These are phyloP conservation scores for Yamadazyma sp. DNA, from an alignment of 1,139 yeast genomes.

Conservation along the genomic window DNA sequence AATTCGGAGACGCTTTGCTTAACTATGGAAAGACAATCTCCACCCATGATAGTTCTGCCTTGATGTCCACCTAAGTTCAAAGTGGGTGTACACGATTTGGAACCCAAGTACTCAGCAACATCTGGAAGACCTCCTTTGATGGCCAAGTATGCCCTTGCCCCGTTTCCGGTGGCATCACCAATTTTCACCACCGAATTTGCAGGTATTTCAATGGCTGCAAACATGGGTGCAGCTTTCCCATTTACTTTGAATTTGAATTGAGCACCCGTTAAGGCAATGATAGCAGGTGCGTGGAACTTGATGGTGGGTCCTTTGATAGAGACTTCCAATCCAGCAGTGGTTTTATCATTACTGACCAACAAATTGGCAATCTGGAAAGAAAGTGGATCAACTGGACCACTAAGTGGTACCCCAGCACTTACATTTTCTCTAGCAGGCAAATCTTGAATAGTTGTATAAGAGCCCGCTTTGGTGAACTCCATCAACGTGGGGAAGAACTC, in stretches of 20 bases:
- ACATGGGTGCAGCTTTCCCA: constrained; percentile 25
- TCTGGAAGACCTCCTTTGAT: constrained; percentile 35
- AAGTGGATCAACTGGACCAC: constrained; percentile 34
- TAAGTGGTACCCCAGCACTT: constrained; percentile 30
- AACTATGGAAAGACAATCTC: constrained; percentile 28
- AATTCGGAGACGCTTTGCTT: constrained; percentile 9
- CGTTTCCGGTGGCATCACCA: constrained; percentile 25
- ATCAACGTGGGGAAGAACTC: constrained; percentile 24
- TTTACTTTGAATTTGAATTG: constrained; percentile 25
- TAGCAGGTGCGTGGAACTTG: constrained; percentile 27
- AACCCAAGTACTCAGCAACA: constrained; percentile 32
- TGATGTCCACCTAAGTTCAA: constrained; percentile 36
- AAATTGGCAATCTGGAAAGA: constrained; percentile 32
- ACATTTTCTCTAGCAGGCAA: constrained; percentile 27
- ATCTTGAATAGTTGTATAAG: constrained; percentile 36
- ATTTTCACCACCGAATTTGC: constrained; percentile 24
- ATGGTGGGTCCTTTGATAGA: constrained; percentile 30
- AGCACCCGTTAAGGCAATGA: constrained; percentile 26
- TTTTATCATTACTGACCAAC: constrained; percentile 27
- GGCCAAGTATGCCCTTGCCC: constrained; percentile 29
- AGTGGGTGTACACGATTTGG: constrained; percentile 35
- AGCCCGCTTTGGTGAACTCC: constrained; percentile 30
- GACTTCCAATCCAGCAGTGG: constrained; percentile 28
- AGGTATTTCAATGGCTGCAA: constrained; percentile 25
- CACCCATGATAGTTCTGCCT: constrained; percentile 31